These are phyloP conservation scores for Xylariomycetidae sp. DNA, from an alignment of 2,329 filamentous ascomycete species.

Conservation along the genomic window DNA sequence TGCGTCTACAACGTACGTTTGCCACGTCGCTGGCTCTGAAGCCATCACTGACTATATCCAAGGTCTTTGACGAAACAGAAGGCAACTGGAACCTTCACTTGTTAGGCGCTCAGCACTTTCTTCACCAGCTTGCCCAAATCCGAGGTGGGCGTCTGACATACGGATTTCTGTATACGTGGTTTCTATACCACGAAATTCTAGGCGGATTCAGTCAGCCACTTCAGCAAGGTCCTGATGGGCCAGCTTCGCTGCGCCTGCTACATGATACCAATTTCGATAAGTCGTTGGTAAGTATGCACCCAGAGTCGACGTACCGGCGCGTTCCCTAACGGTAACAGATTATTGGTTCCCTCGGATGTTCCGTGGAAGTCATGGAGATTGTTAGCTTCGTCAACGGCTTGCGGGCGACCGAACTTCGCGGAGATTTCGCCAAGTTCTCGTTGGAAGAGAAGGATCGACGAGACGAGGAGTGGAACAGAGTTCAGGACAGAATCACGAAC, in stretches of 20 bases:
- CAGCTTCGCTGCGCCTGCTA: slow-evolving; percentile 23
- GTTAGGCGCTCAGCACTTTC: slow-evolving; percentile 34
- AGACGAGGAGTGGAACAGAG: slow-evolving; percentile 22
- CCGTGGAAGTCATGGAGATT: slow-evolving; percentile 37
- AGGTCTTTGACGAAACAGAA: slow-evolving; percentile 44
- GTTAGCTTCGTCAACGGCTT: slow-evolving; percentile 36
- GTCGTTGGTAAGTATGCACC: slow-evolving; percentile 20
- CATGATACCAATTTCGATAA: slow-evolving; percentile 25
- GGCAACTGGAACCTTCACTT: slow-evolving; percentile 40
- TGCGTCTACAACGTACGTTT: slow-evolving; percentile 40
- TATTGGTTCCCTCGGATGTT: slow-evolving; percentile 41
- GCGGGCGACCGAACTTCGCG: slow-evolving; percentile 26
- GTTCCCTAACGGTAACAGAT: slow-evolving; percentile 26
- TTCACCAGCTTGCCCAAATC: slow-evolving; percentile 21
- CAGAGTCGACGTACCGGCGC: neutral
- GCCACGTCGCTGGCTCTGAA: neutral
- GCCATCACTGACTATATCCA: neutral
- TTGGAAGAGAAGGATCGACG: slow-evolving; percentile 21
- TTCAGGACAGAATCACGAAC: slow-evolving; percentile 19
- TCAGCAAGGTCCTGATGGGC: slow-evolving; percentile 18
- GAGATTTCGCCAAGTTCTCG: slow-evolving; percentile 15
- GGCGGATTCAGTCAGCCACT: slow-evolving; percentile 36
- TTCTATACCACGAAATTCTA: slow-evolving; percentile 41
- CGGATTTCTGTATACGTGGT: slow-evolving; percentile 39
- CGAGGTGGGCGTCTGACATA: slow-evolving; percentile 24